These are phyloP conservation scores for Thalassia testudinum DNA, from an alignment of 116 monocot species.

Conservation along the genomic window DNA sequence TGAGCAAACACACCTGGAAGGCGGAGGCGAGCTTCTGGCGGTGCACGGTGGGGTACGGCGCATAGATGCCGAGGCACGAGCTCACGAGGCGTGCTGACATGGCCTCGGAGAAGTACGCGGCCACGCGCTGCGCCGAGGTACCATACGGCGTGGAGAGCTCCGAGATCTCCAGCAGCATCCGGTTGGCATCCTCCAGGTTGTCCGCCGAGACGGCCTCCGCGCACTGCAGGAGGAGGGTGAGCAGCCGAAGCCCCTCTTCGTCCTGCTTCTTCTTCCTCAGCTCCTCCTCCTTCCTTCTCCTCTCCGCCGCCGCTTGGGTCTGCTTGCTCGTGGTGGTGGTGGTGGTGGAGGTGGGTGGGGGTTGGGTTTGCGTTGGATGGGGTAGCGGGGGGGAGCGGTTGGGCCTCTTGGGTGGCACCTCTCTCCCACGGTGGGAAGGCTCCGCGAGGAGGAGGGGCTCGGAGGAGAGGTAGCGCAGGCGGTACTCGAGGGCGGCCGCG, in stretches of 20 bases:
- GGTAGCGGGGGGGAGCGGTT: neutral
- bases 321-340: conserved; percentile 6
- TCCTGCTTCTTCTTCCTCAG: conserved; percentile 50
- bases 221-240: conserved; percentile 96
- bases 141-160: conserved; percentile 93
- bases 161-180: conserved; percentile 74
- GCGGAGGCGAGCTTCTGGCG: conserved; percentile 69
- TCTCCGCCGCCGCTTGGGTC: conserved; percentile 3
- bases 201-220: conserved; percentile 82
- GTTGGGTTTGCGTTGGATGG: conserved; percentile 4
- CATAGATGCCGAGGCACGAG: conserved; percentile 82
- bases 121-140: conserved; percentile 90
- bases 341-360: conserved; percentile 3
- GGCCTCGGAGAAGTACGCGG: conserved; percentile 96
- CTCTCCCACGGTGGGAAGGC: conserved; percentile 7
- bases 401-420: neutral
- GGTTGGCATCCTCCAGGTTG: conserved; percentile 77
- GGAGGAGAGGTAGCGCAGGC: conserved; percentile 48
- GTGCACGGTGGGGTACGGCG: conserved; percentile 37
- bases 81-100: conserved; percentile 87
- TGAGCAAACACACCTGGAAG: conserved; percentile 32
- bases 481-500: conserved; percentile 64
- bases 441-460: conserved; percentile 2
- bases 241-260: conserved; percentile 80
- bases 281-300: conserved; percentile 33